Conservation (phyloP, 129 eudicot genomes). For the Scalesia atractyloides region DNA sequence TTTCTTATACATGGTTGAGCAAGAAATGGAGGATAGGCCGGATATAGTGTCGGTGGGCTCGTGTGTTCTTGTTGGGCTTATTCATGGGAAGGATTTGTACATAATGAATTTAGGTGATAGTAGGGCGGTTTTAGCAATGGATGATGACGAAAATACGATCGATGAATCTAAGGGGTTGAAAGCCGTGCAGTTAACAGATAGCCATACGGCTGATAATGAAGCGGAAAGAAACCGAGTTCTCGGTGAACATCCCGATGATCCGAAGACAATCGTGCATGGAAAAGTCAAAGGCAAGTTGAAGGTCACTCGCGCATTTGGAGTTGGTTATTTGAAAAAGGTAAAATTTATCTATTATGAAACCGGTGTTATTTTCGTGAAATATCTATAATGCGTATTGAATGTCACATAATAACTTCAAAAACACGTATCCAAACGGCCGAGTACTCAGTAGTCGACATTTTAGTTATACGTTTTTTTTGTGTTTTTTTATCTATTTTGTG, state of each 20-base stretch:
- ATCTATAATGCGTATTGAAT: background rate
- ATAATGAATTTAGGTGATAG: conserved; percentile 88
- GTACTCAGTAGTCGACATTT: background rate
- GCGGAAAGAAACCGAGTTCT: conserved; percentile 61
- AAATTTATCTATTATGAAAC: background rate
- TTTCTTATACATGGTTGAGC: conserved; percentile 90
- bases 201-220: conserved; percentile 85
- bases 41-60: conserved; percentile 94
- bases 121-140: conserved; percentile 80
- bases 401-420: background rate
- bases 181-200: conserved; percentile 77
- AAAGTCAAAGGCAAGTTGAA: conserved; percentile 93
- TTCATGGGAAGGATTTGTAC: conserved; percentile 76
- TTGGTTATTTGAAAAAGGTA: conserved; percentile 97
- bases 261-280: conserved; percentile 60
- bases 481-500: conserved; percentile 19
- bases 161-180: conserved; percentile 36
- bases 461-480: background rate
- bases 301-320: conserved; percentile 98
- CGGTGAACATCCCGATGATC: conserved; percentile 81
- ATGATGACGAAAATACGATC: conserved; percentile 28
- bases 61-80: conserved; percentile 80
- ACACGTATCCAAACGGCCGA: background rate
- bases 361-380: background rate
- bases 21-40: conserved; percentile 97